Evolutionary conservation across 139 green algal species (phyloP).

Genomic region (Parachlorella kessleri): DNA sequence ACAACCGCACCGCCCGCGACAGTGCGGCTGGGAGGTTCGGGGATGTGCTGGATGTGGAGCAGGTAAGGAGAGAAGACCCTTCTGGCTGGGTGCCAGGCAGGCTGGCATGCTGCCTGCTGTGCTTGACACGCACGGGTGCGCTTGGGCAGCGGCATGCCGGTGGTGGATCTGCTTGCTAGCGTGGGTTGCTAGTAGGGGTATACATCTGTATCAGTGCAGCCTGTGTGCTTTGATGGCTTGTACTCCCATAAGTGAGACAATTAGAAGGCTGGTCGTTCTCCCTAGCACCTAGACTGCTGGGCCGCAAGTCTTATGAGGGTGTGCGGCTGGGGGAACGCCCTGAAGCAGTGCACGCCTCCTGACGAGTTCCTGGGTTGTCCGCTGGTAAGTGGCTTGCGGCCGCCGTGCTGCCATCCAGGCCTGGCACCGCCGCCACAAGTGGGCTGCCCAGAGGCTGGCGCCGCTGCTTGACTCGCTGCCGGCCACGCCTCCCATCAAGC

Average conservation of each 20-base stretch:
- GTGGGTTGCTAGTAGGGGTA: no score
- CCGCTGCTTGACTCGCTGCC: conserved; percentile 32
- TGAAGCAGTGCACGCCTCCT: not conserved
- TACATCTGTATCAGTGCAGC: no score
- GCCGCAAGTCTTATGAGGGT: no score
- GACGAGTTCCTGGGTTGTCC: not conserved
- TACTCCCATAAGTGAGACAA: not conserved
- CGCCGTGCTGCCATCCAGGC: conserved; percentile 18
- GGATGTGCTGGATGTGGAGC: not conserved
- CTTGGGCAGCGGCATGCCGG: no score
- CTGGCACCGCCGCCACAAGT: conserved; percentile 44
- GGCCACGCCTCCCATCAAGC: conserved; percentile 51
- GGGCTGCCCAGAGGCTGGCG: conserved; percentile 43
- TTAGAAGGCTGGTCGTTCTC: not conserved
- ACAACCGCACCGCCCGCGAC: conserved; percentile 26
- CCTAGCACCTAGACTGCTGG: not conserved
- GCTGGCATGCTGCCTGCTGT: not conserved
- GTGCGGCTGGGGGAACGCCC: not conserved
- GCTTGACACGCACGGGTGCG: no score
- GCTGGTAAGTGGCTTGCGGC: not conserved
- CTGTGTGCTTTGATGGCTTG: no score
- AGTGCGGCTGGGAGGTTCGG: not conserved
- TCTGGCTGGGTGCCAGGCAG: not conserved
- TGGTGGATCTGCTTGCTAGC: no score
- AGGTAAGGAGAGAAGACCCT: conserved; percentile 1